Evolutionary conservation across 78 protist genomes (phyloP).

Genomic region (Dictyostelium purpureum): DNA sequence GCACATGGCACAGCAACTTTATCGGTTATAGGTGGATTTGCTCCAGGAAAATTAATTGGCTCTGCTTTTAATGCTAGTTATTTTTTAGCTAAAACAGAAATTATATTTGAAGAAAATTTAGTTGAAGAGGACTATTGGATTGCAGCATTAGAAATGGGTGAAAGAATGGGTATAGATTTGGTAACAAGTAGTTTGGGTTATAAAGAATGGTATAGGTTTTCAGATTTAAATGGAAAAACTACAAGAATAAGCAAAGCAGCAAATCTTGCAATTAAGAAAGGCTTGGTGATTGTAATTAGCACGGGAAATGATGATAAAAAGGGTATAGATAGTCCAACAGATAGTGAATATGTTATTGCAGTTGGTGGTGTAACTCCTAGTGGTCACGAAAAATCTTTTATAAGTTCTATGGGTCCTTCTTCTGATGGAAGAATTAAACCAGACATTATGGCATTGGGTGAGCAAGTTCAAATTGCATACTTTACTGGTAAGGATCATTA

Average conservation of each 20-base stretch:
- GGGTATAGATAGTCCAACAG: slow-evolving; percentile 71
- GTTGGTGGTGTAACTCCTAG: slow-evolving; percentile 21
- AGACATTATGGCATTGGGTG: slow-evolving; percentile 51
- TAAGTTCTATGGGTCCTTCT: slow-evolving; percentile 51
- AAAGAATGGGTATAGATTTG: slow-evolving; percentile 46
- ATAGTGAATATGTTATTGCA: slow-evolving; percentile 36
- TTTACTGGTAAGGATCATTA: neutral
- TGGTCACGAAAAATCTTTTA: slow-evolving; percentile 6
- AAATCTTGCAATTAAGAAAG: slow-evolving; percentile 31
- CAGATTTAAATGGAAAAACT: slow-evolving; percentile 11
- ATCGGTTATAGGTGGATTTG: slow-evolving; percentile 42
- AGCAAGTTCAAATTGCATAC: neutral
- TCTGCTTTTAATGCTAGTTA: slow-evolving; percentile 64
- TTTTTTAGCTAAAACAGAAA: slow-evolving; percentile 60
- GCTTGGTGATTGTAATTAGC: slow-evolving; percentile 39
- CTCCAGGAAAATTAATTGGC: slow-evolving; percentile 53
- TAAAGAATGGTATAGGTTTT: slow-evolving; percentile 39
- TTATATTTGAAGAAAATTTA: neutral
- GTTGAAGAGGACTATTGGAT: slow-evolving; percentile 78
- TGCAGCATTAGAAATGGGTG: slow-evolving; percentile 66
- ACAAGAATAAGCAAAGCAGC: slow-evolving; percentile 19
- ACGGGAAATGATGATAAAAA: slow-evolving; percentile 44
- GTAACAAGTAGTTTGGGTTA: slow-evolving; percentile 52
- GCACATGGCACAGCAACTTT: slow-evolving; percentile 75
- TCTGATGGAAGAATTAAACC: slow-evolving; percentile 77